phyloP scores from a whole-genome alignment of 352 stramenopile genomes.

The Globisporangium heterothallicum region DNA sequence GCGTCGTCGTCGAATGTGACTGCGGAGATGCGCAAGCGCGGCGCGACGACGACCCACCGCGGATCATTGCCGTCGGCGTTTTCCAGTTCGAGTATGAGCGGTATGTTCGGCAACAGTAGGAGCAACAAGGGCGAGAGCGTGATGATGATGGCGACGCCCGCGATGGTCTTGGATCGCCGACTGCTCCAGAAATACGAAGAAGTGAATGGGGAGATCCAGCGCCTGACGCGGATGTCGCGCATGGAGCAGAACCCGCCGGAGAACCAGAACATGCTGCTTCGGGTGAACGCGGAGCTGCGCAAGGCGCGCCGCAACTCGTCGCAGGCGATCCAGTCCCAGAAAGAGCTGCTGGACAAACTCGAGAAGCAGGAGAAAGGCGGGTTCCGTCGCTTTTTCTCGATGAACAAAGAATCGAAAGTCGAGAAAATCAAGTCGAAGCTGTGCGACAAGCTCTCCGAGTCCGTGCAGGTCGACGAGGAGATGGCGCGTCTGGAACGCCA shows the following conservation, averaged over 20 bases:
- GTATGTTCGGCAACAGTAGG: conserved; percentile 7
- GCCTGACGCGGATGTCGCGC: conserved; percentile 56
- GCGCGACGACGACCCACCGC: conserved; percentile 5
- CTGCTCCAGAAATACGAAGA: conserved; percentile 72
- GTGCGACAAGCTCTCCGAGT: conserved; percentile 67
- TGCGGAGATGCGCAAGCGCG: conserved; percentile 12
- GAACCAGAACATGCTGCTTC: conserved; percentile 18
- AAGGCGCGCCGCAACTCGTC: conserved; percentile 60
- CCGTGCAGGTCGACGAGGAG: conserved; percentile 59
- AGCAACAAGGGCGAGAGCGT: background rate
- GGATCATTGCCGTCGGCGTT: conserved; percentile 14
- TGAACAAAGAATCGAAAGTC: conserved; percentile 69
- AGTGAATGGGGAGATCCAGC: conserved; percentile 73
- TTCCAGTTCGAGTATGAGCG: background rate
- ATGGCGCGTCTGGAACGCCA: conserved; percentile 59
- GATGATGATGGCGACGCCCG: background rate
- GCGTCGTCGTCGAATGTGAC: conserved; percentile 22
- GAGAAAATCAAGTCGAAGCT: conserved; percentile 67
- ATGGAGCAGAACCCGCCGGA: conserved; percentile 23
- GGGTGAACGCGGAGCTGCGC: conserved; percentile 45
- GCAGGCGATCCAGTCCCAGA: conserved; percentile 76
- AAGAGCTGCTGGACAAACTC: conserved; percentile 79
- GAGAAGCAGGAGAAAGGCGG: conserved; percentile 62
- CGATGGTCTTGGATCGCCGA: conserved; percentile 51
- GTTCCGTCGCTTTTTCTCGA: conserved; percentile 58